Evolutionary conservation across 1,139 yeast species (phyloP).

Genomic region (Lizanozyma gosingica): DNA sequence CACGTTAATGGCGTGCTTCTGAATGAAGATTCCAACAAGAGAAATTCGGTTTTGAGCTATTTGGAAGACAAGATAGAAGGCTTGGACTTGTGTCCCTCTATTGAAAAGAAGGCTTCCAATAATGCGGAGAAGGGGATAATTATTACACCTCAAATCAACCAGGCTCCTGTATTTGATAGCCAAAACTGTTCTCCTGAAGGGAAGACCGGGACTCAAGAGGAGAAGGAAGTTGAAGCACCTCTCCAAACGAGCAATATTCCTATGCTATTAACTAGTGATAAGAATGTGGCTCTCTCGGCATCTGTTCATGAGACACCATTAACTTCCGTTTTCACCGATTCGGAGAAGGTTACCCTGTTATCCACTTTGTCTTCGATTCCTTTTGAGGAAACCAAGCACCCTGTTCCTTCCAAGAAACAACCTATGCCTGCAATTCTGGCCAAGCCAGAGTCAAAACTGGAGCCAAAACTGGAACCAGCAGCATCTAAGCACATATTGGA

Average conservation of each 20-base stretch:
- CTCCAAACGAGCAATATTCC: too few relatives aligned
- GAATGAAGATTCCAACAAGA: constrained; percentile 25
- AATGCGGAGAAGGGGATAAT: constrained; percentile 2
- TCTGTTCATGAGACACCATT: background rate
- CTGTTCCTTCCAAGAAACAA: background rate
- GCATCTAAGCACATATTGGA: too few relatives aligned
- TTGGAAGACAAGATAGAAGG: constrained; percentile 41
- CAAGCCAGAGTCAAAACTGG: background rate
- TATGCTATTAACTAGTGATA: too few relatives aligned
- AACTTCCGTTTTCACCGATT: background rate
- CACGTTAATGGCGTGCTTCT: constrained; percentile 42
- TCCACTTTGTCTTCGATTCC: too few relatives aligned
- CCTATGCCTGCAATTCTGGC: background rate
- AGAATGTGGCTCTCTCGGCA: background rate
- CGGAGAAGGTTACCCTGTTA: background rate
- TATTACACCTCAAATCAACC: constrained; percentile 24
- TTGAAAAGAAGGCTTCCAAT: constrained; percentile 4
- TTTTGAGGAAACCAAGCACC: background rate
- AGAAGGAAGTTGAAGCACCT: constrained; percentile 6
- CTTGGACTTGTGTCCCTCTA: constrained; percentile 15
- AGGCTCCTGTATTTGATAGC: constrained; percentile 20
- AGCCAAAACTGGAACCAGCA: background rate
- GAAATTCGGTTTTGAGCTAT: constrained; percentile 36
- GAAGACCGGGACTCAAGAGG: constrained; percentile 1
- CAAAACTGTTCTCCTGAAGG: constrained; percentile 11